A percentile compares a stretch with the other conserved stretches of the same genome.
phyloP scores from a whole-genome alignment of 2,329 filamentous ascomycete species.

The Helotiales sp. region DNA sequence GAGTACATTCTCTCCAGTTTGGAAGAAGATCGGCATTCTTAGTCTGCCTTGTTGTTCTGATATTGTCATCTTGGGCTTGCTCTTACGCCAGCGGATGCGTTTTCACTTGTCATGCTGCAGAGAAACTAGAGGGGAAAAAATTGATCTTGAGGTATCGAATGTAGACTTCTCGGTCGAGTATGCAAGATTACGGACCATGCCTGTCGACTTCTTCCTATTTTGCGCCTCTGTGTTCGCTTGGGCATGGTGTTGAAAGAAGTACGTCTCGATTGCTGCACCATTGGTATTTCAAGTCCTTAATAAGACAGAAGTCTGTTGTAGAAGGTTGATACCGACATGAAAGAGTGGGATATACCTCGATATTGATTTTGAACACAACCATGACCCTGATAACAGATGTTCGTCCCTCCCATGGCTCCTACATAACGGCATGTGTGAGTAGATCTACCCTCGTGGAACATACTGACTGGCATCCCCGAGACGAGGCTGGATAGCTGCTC shows the following conservation, averaged over 20 bases:
- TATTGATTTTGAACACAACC: constrained; percentile 1
- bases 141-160: neutral
- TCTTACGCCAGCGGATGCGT: neutral
- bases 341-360: neutral
- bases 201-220: neutral
- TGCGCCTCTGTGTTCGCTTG: neutral
- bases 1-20: neutral
- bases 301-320: neutral
- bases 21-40: neutral
- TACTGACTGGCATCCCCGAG: neutral
- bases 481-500: neutral
- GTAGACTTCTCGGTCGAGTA: neutral
- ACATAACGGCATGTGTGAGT: neutral
- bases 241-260: neutral
- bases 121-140: neutral
- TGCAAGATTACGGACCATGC: neutral
- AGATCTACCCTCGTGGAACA: neutral
- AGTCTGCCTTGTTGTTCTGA: neutral
- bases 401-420: neutral
- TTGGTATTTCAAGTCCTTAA: neutral
- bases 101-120: neutral
- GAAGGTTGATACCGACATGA: neutral
- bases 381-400: constrained; percentile 3
- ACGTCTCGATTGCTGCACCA: neutral
- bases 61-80: neutral